These are phyloP conservation scores for Chloromonas sp. DNA, from an alignment of 163 green algal species.

Conservation along the genomic window DNA sequence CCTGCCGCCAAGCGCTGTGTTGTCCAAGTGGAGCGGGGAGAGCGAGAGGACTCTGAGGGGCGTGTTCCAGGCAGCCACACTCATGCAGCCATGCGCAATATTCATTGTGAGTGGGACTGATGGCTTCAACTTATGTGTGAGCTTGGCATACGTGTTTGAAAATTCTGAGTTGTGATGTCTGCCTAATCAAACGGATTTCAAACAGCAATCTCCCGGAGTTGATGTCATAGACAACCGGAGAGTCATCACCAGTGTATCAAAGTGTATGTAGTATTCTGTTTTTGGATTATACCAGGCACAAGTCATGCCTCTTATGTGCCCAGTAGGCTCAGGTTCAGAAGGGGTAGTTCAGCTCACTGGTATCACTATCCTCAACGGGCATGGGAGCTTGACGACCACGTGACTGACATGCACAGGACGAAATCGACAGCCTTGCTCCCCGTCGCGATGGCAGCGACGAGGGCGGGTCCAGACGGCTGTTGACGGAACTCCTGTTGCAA, in stretches of 20 bases:
- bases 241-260: too few species aligned
- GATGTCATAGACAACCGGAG: too few species aligned
- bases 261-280: too few species aligned
- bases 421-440: conserved; percentile 40
- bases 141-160: neutral
- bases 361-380: neutral
- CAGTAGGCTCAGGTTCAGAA: neutral
- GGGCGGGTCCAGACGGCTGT: conserved; percentile 20
- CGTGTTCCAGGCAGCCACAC: conserved; percentile 35
- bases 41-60: conserved; percentile 38
- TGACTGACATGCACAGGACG: conserved; percentile 30
- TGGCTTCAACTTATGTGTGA: neutral
- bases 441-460: conserved; percentile 19
- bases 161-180: neutral
- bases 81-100: conserved; percentile 34
- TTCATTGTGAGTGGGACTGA: conserved; percentile 39
- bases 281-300: too few species aligned
- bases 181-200: neutral
- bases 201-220: too few species aligned
- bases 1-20: conserved; percentile 36
- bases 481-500: conserved; percentile 51
- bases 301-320: too few species aligned
- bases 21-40: conserved; percentile 43
- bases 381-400: neutral
- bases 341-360: neutral